Evolutionary conservation across 2,329 filamentous ascomycete genomes (phyloP).

Genomic region (Exophiala aquamarina): DNA sequence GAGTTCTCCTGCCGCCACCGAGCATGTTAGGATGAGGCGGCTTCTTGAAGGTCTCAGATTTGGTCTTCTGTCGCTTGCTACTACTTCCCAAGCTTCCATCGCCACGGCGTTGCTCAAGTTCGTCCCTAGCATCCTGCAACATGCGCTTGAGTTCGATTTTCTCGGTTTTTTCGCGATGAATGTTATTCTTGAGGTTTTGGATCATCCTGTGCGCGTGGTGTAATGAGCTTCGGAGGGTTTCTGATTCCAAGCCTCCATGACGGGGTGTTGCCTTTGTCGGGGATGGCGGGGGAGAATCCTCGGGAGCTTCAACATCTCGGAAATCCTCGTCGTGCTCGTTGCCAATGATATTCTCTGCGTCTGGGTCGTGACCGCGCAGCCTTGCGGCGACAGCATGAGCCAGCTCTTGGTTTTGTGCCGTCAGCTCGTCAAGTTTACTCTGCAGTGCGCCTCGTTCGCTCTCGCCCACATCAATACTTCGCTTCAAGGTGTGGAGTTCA

Average conservation of each 20-base stretch:
- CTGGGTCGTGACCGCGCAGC: constrained; percentile 63
- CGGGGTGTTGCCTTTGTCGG: constrained; percentile 89
- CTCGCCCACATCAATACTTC: constrained; percentile 75
- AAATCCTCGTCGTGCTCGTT: constrained; percentile 59
- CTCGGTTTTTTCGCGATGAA: constrained; percentile 97
- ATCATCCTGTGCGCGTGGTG: constrained; percentile 96
- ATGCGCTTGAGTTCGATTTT: constrained; percentile 94
- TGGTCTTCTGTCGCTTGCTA: constrained; percentile 60
- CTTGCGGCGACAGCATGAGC: constrained; percentile 79
- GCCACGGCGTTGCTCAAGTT: constrained; percentile 69
- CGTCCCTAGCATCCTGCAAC: constrained; percentile 91
- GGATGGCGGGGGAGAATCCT: constrained; percentile 86
- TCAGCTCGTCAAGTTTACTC: constrained; percentile 83
- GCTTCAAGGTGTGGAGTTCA: constrained; percentile 79
- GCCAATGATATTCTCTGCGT: constrained; percentile 42
- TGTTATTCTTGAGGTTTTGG: constrained; percentile 88
- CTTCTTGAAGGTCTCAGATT: constrained; percentile 73
- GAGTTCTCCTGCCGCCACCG: constrained; percentile 70
- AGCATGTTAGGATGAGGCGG: constrained; percentile 70
- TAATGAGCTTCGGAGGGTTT: constrained; percentile 91
- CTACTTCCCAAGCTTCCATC: constrained; percentile 46
- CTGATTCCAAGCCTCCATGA: constrained; percentile 87
- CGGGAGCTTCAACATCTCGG: constrained; percentile 71
- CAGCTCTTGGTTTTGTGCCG: constrained; percentile 85
- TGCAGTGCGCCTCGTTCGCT: constrained; percentile 76